These are phyloP conservation scores for Colletotrichum musae DNA, from an alignment of 2,329 filamentous ascomycete genomes.

Conservation along the genomic window DNA sequence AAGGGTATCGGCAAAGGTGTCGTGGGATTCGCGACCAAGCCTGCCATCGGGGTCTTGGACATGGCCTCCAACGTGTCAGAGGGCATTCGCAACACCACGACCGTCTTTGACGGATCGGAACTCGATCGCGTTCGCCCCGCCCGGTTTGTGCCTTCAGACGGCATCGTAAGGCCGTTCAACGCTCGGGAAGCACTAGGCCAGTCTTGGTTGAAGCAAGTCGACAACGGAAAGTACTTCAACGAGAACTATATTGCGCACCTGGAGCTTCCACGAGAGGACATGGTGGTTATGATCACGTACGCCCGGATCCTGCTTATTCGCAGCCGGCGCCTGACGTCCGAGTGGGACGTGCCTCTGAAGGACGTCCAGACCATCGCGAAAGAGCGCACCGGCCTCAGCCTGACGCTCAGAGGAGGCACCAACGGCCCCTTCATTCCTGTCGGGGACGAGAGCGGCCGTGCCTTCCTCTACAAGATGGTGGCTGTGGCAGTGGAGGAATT, in stretches of 20 bases:
- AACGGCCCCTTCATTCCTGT: slow-evolving; percentile 97
- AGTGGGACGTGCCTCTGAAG: slow-evolving; percentile 97
- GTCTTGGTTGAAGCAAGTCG: slow-evolving; percentile 98
- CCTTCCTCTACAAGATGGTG: slow-evolving; percentile 76
- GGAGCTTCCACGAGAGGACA: slow-evolving; percentile 89
- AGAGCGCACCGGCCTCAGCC: slow-evolving; percentile 92
- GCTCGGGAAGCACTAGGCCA: slow-evolving; percentile 96
- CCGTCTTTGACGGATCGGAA: slow-evolving; percentile 95
- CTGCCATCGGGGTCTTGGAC: slow-evolving; percentile 96
- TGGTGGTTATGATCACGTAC: slow-evolving; percentile 91
- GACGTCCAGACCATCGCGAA: slow-evolving; percentile 98
- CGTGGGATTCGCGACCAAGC: slow-evolving; percentile 94
- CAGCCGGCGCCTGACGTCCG: slow-evolving; percentile 85
- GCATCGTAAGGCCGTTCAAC: slow-evolving; percentile 93
- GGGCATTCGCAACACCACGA: slow-evolving; percentile 98
- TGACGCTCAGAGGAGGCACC: slow-evolving; percentile 88
- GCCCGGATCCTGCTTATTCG: slow-evolving; percentile 90
- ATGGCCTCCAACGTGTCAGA: slow-evolving; percentile 97
- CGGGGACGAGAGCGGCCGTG: slow-evolving; percentile 82
- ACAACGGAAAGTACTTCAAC: slow-evolving; percentile 98
- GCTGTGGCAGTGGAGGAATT: slow-evolving; percentile 78
- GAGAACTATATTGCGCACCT: slow-evolving; percentile 98
- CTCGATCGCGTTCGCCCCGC: slow-evolving; percentile 95
- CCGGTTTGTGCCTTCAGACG: slow-evolving; percentile 92
- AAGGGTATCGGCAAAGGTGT: slow-evolving; percentile 98